Conservation (phyloP, 2,329 filamentous ascomycete genomes). For the Neofusicoccum kwambonambiense region DNA sequence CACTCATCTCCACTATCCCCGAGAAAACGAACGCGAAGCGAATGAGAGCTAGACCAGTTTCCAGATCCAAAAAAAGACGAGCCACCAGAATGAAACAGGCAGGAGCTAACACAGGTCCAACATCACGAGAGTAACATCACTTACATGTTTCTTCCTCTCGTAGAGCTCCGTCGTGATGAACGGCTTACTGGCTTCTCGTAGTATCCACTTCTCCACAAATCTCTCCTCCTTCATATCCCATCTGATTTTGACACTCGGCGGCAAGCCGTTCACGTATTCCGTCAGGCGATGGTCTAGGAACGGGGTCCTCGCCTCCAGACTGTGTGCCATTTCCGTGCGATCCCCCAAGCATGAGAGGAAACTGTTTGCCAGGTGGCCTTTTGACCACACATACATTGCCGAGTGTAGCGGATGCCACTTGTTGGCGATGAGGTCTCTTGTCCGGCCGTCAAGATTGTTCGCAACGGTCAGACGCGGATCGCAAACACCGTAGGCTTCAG, state of each 20-base stretch:
- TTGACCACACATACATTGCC: constrained; percentile 28
- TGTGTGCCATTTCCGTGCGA: constrained; percentile 46
- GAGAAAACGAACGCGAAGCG: not conserved
- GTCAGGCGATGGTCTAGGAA: constrained; percentile 43
- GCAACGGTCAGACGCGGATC: constrained; percentile 37
- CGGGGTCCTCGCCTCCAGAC: constrained; percentile 41
- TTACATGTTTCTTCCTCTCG: constrained; percentile 46
- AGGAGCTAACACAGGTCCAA: not conserved
- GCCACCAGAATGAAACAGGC: too few relatives aligned
- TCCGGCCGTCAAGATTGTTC: constrained; percentile 29
- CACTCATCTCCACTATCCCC: not conserved
- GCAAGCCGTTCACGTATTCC: constrained; percentile 39
- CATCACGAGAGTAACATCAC: not conserved
- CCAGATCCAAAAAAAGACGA: not conserved
- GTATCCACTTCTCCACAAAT: constrained; percentile 50
- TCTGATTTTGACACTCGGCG: constrained; percentile 38
- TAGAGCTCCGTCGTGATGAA: constrained; percentile 56
- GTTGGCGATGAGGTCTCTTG: constrained; percentile 28
- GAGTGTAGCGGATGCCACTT: constrained; percentile 30
- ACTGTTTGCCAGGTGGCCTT: constrained; percentile 28
- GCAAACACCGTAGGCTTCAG: constrained; percentile 25
- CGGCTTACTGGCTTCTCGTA: constrained; percentile 51
- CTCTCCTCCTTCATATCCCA: constrained; percentile 26
- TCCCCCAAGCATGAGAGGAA: constrained; percentile 47
- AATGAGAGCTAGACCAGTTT: too few relatives aligned